These are phyloP conservation scores for Zostera marina DNA, from an alignment of 116 monocot genomes.

Conservation along the genomic window DNA sequence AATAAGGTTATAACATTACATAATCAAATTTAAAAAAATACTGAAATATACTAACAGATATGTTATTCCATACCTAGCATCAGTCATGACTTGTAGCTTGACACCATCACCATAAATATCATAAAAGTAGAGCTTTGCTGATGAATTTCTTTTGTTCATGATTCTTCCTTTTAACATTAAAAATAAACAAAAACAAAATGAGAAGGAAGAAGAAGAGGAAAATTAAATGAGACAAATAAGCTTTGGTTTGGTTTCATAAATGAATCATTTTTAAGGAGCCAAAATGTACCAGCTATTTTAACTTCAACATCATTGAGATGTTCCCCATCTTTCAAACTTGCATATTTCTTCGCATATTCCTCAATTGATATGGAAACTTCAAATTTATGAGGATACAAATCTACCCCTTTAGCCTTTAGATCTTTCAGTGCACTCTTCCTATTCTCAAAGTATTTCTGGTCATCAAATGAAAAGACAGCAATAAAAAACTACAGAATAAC, in stretches of 20 bases:
- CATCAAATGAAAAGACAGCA: not conserved
- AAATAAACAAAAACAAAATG: not conserved
- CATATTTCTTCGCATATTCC: slow-evolving; percentile 50
- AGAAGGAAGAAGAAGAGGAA: not conserved
- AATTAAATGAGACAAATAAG: not conserved
- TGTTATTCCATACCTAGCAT: slow-evolving; percentile 43
- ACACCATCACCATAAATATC: slow-evolving; percentile 55
- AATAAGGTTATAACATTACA: too few relatives aligned
- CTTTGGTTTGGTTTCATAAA: not conserved
- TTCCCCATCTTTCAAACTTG: slow-evolving; percentile 42
- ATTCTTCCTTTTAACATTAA: slow-evolving; percentile 45
- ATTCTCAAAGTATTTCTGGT: slow-evolving; percentile 87
- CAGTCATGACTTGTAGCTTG: slow-evolving; percentile 95
- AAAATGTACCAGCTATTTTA: slow-evolving; percentile 44
- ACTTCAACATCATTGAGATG: slow-evolving; percentile 54
- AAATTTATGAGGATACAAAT: slow-evolving; percentile 82
- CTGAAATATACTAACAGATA: not conserved
- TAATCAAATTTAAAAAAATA: not conserved
- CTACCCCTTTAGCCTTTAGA: slow-evolving; percentile 30
- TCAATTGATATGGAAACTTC: slow-evolving; percentile 34
- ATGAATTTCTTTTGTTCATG: slow-evolving; percentile 72
- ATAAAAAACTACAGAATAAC: not conserved
- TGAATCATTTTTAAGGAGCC: not conserved
- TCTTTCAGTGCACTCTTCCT: slow-evolving; percentile 48
- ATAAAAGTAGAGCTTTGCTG: slow-evolving; percentile 83